A percentile compares a stretch with the other conserved stretches of the same genome.
Conservation (phyloP, 345 rosid species). For the Syzygium grande region DNA sequence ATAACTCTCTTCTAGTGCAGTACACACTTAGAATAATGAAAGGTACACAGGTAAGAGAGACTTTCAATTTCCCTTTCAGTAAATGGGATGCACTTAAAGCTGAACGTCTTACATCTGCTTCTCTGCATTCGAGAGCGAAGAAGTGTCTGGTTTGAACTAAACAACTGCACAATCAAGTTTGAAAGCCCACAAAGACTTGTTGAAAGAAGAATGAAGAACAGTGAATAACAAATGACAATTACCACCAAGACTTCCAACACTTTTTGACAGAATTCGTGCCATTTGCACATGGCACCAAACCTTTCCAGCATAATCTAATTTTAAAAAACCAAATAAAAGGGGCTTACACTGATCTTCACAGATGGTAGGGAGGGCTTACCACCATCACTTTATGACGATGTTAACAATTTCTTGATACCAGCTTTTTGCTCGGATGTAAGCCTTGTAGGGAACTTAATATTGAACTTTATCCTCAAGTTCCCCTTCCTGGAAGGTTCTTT, state of each 20-base stretch:
- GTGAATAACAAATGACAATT: not conserved
- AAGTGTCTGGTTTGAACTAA: not conserved
- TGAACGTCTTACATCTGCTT: not conserved
- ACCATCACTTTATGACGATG: conserved; percentile 11
- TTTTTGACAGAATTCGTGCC: not conserved
- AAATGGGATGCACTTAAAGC: not conserved
- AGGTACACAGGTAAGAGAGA: not conserved
- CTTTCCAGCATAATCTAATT: not conserved
- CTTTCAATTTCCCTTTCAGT: not conserved
- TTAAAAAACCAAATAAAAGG: not conserved
- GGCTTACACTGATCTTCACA: not conserved
- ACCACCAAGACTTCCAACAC: not conserved
- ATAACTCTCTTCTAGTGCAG: not conserved
- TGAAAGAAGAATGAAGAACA: not conserved
- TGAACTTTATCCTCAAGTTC: conserved; percentile 73
- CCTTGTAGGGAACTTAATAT: conserved; percentile 68
- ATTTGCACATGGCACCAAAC: not conserved
- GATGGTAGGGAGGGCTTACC: not conserved
- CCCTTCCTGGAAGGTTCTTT: conserved; percentile 78
- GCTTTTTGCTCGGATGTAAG: conserved; percentile 62
- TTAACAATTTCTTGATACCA: conserved; percentile 49
- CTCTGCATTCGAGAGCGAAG: not conserved
- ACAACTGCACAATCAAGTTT: not conserved
- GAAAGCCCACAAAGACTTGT: not conserved
- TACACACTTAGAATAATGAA: not conserved